phyloP scores from a whole-genome alignment of 768 basidiomycete genomes.

The Pisolithus sp. region DNA sequence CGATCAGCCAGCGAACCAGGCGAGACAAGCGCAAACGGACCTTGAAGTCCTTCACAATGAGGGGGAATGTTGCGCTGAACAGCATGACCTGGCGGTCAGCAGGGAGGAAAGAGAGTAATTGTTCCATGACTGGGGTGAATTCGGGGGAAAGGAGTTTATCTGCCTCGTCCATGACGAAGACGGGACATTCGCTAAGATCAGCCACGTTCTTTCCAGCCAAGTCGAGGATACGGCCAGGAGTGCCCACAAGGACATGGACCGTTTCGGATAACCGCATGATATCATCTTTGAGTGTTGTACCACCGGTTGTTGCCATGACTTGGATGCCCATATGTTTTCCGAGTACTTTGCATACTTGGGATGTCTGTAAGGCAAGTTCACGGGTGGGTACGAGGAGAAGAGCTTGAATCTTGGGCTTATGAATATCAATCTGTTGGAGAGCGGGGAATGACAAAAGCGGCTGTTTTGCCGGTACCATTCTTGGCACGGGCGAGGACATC shows the following conservation, averaged over 20 bases:
- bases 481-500: conserved; percentile 95
- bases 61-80: conserved; percentile 97
- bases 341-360: conserved; percentile 97
- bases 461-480: conserved; percentile 97
- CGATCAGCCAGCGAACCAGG: conserved; percentile 6
- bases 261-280: conserved; percentile 85
- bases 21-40: conserved; percentile 32
- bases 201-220: conserved; percentile 89
- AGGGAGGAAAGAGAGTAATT: conserved; percentile 81
- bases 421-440: conserved; percentile 85
- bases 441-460: conserved; percentile 98
- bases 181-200: conserved; percentile 88
- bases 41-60: conserved; percentile 99
- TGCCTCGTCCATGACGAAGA: conserved; percentile 99
- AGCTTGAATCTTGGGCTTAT: conserved; percentile 86
- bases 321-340: conserved; percentile 94
- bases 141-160: conserved; percentile 97
- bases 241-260: conserved; percentile 96
- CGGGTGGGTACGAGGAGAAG: conserved; percentile 97
- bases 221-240: conserved; percentile 94
- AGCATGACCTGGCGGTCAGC: conserved; percentile 93
- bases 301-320: conserved; percentile 99
- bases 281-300: conserved; percentile 96
- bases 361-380: conserved; percentile 94
- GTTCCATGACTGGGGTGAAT: conserved; percentile 98